These are phyloP conservation scores for Phytophthora lateralis DNA, from an alignment of 352 stramenopile species.

Conservation along the genomic window DNA sequence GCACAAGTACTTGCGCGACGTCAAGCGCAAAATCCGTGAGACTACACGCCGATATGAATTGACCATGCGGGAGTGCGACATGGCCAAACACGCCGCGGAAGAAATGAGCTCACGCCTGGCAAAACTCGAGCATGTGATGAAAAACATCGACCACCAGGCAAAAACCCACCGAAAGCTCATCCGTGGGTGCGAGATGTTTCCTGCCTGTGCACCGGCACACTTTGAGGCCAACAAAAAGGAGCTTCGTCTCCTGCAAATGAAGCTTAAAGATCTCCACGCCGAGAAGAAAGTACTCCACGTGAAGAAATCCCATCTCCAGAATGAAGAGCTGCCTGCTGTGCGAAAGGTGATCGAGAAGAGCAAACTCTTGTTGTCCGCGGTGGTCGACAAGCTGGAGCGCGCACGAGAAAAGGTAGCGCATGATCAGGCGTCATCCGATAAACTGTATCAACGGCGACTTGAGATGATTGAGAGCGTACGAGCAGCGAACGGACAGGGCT, in stretches of 20 bases:
- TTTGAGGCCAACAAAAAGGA: conserved; percentile 76
- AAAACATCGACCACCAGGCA: conserved; percentile 73
- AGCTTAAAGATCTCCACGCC: conserved; percentile 67
- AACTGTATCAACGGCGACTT: conserved; percentile 67
- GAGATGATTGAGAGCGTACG: conserved; percentile 80
- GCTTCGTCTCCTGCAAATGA: conserved; percentile 70
- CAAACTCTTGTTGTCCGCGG: conserved; percentile 65
- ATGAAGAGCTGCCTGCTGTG: conserved; percentile 60
- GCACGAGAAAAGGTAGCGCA: conserved; percentile 67
- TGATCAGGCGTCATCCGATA: conserved; percentile 69
- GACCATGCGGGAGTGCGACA: conserved; percentile 78
- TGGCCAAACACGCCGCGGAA: conserved; percentile 72
- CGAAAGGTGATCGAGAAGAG: conserved; percentile 55
- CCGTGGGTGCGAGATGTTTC: conserved; percentile 66
- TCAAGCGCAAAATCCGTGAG: conserved; percentile 71
- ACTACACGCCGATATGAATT: conserved; percentile 63
- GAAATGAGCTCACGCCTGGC: conserved; percentile 76
- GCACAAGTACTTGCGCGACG: conserved; percentile 57
- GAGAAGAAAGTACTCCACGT: conserved; percentile 68
- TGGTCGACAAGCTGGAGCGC: conserved; percentile 71
- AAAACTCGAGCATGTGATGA: conserved; percentile 69
- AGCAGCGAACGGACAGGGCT: conserved; percentile 23
- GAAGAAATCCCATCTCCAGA: conserved; percentile 70
- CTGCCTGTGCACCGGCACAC: conserved; percentile 56
- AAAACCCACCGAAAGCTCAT: conserved; percentile 75